Base-by-base conservation (phyloP, 2,329 filamentous ascomycete genomes). In the Allantophomopsis cytisporea region DNA sequence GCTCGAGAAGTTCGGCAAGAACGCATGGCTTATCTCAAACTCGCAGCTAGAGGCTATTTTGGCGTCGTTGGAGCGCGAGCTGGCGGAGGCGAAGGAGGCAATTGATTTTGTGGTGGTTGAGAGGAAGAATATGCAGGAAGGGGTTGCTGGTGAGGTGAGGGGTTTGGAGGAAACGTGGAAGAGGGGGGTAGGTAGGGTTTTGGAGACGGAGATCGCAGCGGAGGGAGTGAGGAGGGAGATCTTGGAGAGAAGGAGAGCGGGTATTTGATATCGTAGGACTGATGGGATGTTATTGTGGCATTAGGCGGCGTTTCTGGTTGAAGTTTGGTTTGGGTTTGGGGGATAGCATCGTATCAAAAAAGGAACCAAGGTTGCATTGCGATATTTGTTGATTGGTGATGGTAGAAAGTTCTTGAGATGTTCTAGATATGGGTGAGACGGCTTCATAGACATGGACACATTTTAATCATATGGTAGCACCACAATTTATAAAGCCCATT, bases 1-100 rank as follows among this genome's bases (percentile, higher is more conserved):
- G 8, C 45, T 57, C 2, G 45, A 51, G 21, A 42, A 44, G 14
- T 56, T 48, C 33, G 91, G 89, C 48, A 85, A 85, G 62, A 94
- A 94, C 58, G 81, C 85, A 8, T 96, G 91, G 89, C 68, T 98
- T 40, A 71, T 94, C 7, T 76, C 76, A 5, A 98, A 98, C 59
- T 75, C 80, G 50, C 76, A 83, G 48, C 60, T 87, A 15, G 89
- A 95, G 61, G 73, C 75, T 34, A 71, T 85, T 33, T 60, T 93
- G 38, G 69, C 70, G 38, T 59, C 59, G 11, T 54, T 93, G 18
- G 89, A 96, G 66, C 66, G 67, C 35, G 86, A 94, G 51, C 66
- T 96, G 37, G 78, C 76, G 12, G 69, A 66, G 31, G 63, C 72
- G 15, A 80, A 78, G 57, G 67, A 71, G 42, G 76, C 83, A 47